Percentiles rank a stretch among this genome's conserved stretches.
phyloP scores from a whole-genome alignment of 257 asterid genomes.

The Capsicum rhomboideum region DNA sequence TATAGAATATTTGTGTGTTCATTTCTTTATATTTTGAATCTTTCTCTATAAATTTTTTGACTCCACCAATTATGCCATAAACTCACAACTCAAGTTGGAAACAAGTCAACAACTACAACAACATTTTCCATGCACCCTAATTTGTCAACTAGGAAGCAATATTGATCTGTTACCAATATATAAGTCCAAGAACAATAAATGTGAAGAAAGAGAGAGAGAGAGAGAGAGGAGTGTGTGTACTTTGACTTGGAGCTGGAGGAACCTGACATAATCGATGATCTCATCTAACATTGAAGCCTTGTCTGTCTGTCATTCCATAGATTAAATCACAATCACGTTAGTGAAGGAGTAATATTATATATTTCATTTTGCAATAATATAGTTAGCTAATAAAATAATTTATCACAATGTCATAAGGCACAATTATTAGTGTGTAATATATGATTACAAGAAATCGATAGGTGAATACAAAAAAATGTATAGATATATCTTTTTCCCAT shows the following conservation, averaged over 20 bases:
- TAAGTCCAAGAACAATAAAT: neutral
- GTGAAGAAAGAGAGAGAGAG: neutral
- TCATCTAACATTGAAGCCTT: constrained; percentile 97
- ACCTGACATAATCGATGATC: constrained; percentile 92
- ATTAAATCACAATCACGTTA: constrained; percentile 15
- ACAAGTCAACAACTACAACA: neutral
- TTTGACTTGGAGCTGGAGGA: constrained; percentile 98
- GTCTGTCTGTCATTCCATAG: constrained; percentile 85
- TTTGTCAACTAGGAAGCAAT: neutral
- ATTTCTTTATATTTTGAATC: neutral
- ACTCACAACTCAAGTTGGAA: neutral
- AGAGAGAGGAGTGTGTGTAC: constrained; percentile 23
- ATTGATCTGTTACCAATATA: neutral
- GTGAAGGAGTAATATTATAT: neutral
- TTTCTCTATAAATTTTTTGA: neutral
- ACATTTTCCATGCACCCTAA: neutral
- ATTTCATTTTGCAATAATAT: neutral
- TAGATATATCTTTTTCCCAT: no score
- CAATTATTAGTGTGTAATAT: neutral
- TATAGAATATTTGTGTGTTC: neutral
- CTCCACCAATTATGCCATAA: neutral
- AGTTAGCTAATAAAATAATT: neutral
- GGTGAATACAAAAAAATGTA: no score
- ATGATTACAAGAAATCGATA: no score
- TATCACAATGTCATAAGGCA: neutral